phyloP scores from a whole-genome alignment of 1,139 yeast species.

The Saccharomyces hybrid region DNA sequence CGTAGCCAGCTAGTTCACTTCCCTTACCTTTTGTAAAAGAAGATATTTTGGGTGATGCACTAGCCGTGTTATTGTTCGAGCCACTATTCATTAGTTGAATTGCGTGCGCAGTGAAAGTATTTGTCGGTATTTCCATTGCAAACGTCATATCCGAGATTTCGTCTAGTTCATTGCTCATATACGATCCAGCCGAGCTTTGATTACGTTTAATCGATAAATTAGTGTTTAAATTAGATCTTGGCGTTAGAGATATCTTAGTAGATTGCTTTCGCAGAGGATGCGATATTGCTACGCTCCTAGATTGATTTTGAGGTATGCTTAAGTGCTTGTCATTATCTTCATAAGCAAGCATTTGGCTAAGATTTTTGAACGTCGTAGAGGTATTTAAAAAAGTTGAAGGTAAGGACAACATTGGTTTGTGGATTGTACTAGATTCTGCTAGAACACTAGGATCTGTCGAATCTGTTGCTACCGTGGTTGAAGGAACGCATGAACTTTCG shows the following conservation, averaged over 20 bases:
- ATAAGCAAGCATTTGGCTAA: slow-evolving; percentile 17
- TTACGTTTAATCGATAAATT: slow-evolving; percentile 6
- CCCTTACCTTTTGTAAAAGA: not conserved
- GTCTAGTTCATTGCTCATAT: slow-evolving; percentile 7
- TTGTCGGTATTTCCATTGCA: slow-evolving; percentile 25
- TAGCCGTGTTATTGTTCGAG: not conserved
- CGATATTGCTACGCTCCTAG: slow-evolving; percentile 1
- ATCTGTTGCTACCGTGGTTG: not conserved
- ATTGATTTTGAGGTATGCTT: not conserved
- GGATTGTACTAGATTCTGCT: slow-evolving; percentile 28
- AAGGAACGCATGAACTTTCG: not conserved
- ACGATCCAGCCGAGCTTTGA: not conserved
- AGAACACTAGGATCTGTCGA: slow-evolving; percentile 16
- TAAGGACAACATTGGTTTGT: slow-evolving; percentile 14
- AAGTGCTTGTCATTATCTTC: slow-evolving; percentile 4
- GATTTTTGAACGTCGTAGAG: slow-evolving; percentile 25
- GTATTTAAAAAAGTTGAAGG: slow-evolving; percentile 24
- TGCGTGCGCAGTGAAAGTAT: slow-evolving; percentile 26
- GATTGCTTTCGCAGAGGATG: slow-evolving; percentile 14
- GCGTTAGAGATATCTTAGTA: slow-evolving; percentile 11
- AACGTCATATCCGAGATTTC: slow-evolving; percentile 23
- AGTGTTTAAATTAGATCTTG: slow-evolving; percentile 9
- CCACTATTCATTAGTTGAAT: slow-evolving; percentile 9
- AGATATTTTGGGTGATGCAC: not conserved
- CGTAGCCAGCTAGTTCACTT: not conserved